Evolutionary conservation across 1,284 basidiomycete species (phyloP), one percentile per base, ranked within the genome.

Genomic region (Cryptococcus jaspeensis): DNA sequence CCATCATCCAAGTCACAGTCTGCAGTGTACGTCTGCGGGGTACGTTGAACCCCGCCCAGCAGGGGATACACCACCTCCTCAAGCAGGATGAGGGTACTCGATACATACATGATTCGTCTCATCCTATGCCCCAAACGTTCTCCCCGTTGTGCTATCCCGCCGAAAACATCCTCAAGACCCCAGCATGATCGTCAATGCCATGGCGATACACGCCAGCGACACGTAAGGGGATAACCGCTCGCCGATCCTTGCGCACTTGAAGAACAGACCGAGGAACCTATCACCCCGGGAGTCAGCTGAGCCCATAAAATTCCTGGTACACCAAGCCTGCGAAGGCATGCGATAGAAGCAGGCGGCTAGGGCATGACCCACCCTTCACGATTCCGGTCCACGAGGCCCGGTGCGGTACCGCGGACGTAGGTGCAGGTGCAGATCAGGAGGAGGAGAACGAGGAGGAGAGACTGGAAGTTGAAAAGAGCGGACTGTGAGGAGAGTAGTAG

Each of bases 391-490:
- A 99, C 84, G 7, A 99, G 79, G 23, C 89, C 84, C 5, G 95
- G 95, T 5, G 90, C 88, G 3, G 92, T 87, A 0, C 91, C 88
- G 53, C 95, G 86, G 16, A 95, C 84, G 74, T 99, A 99, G 2
- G 96, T 95, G 81, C 92, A 97, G 44, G 95, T 98, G 81, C 96
- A 99, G 60, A 98, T 93, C 73, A 90, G 82, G 51, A 99, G 85
- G 16, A 99, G 83, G 61, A 97, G 87, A 72, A 96, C 92, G 66
- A 96, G 86, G 13, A 99, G 83, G 18, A 99, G 84, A 0, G 92
- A 94, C 78, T 95, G 89, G 73, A 99, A 99, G 81, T 97, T 95
- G 85, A 99, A 97, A 38, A 99, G 83, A 7, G 96, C 95, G 45
- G 94, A 95, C 94, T 97, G 68, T 2, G 20, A 8, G 7, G 16